These are phyloP conservation scores for Akanthomyces muscarius DNA, from an alignment of 2,329 filamentous ascomycete genomes.

Conservation along the genomic window DNA sequence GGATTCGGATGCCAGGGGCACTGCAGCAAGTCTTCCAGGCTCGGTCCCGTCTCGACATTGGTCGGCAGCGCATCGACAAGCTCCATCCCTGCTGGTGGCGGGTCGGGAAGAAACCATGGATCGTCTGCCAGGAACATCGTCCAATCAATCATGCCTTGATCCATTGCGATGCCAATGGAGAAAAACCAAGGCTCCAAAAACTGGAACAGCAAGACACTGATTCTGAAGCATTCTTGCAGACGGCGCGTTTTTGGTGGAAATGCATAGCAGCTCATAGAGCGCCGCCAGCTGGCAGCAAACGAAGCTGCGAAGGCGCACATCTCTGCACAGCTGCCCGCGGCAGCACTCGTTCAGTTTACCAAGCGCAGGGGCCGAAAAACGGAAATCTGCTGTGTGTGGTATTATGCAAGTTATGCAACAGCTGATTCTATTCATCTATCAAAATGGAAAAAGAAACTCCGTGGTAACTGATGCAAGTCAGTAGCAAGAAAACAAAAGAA, in stretches of 20 bases:
- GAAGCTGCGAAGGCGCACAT: not conserved
- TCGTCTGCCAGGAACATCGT: not conserved
- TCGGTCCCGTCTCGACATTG: not conserved
- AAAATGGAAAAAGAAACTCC: not conserved
- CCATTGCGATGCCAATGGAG: not conserved
- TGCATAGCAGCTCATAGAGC: not conserved
- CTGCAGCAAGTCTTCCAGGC: not conserved
- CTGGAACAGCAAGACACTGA: not conserved
- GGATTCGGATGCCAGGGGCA: not conserved
- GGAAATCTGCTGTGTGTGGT: not conserved
- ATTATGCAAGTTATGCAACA: not conserved
- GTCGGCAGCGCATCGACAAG: not conserved
- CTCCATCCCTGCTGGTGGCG: not conserved
- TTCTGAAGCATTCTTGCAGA: not conserved
- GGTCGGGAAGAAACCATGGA: not conserved
- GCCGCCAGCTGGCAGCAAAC: constrained; percentile 14
- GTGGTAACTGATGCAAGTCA: not conserved
- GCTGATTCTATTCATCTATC: not conserved
- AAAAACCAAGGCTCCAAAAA: not conserved
- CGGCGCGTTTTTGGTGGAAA: not conserved
- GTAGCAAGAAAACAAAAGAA: not conserved
- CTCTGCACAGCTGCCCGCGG: not conserved
- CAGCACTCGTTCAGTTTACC: not conserved
- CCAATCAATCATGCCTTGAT: not conserved
- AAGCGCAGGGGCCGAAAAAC: not conserved